Percentiles rank a stretch among this genome's conserved stretches.
Evolutionary conservation across 306 rosid species (phyloP).

Genomic region (Calophaca sinica): DNA sequence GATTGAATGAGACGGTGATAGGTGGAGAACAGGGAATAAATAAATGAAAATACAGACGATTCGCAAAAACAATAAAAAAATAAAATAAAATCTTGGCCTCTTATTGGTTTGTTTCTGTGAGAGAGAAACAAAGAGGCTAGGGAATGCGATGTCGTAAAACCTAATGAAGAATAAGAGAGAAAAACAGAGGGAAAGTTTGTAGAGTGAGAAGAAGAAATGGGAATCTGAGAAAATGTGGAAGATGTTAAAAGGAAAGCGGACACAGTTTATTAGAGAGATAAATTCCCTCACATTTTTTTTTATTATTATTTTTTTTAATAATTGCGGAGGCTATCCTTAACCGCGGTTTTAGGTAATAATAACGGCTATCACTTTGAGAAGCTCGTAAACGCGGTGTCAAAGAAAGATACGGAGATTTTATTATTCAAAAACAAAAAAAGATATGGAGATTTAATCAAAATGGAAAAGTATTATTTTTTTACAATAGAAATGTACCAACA

Average conservation of each 20-base stretch:
- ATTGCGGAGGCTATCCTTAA: neutral
- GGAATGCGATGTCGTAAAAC: neutral
- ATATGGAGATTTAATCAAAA: too few species aligned
- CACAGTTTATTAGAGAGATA: neutral
- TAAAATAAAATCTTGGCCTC: neutral
- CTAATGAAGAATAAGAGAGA: too few species aligned
- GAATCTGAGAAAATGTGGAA: neutral
- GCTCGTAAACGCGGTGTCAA: neutral
- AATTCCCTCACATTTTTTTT: neutral
- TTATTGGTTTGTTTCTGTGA: slow-evolving; percentile 26
- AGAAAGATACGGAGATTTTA: too few species aligned
- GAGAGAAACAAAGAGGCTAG: neutral
- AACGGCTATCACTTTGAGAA: slow-evolving; percentile 39
- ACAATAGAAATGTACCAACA: too few species aligned
- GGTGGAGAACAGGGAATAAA: neutral
- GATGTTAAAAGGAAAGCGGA: slow-evolving; percentile 21
- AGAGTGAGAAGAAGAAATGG: slow-evolving; percentile 1
- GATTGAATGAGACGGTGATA: slow-evolving; percentile 37
- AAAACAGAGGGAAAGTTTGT: too few species aligned
- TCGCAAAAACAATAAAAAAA: too few species aligned
- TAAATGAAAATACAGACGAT: neutral
- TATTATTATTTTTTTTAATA: neutral
- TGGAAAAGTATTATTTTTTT: too few species aligned
- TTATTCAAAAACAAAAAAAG: too few species aligned
- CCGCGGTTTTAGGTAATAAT: slow-evolving; percentile 23